A percentile compares a stretch with the other conserved stretches of the same genome.
Evolutionary conservation across 495 filamentous ascomycete species (phyloP).

Genomic region (Podospora pseudopauciseta): DNA sequence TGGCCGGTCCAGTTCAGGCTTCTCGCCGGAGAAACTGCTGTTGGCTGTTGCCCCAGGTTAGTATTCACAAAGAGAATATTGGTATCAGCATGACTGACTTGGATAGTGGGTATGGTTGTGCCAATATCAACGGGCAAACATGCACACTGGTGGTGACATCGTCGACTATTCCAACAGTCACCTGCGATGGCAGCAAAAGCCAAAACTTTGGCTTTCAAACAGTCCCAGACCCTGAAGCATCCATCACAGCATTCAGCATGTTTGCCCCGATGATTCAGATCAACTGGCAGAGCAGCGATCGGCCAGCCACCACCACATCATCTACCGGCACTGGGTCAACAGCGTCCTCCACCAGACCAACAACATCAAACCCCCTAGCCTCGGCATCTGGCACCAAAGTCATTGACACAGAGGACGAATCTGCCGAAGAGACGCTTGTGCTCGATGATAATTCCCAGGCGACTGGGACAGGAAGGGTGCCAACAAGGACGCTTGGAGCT

Average conservation of each 20-base stretch:
- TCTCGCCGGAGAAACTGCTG: constrained; percentile 31
- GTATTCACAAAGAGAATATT: neutral
- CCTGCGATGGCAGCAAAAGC: constrained; percentile 28
- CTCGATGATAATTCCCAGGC: constrained; percentile 13
- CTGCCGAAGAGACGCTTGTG: constrained; percentile 17
- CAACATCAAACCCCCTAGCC: neutral
- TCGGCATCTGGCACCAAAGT: constrained; percentile 12
- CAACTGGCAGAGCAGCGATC: constrained; percentile 35
- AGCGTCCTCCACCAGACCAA: constrained; percentile 3
- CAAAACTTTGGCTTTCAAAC: constrained; percentile 20
- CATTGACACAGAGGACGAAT: constrained; percentile 14
- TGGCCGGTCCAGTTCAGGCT: constrained; percentile 36
- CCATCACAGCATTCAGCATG: constrained; percentile 28
- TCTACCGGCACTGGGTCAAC: neutral
- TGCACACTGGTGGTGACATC: constrained; percentile 29
- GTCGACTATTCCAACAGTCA: constrained; percentile 26
- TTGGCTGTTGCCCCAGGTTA: constrained; percentile 38
- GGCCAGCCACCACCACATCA: constrained; percentile 1
- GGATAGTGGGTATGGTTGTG: constrained; percentile 32
- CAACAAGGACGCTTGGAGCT: neutral
- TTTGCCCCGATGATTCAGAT: constrained; percentile 38
- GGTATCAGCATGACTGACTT: neutral
- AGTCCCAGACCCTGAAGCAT: constrained; percentile 20
- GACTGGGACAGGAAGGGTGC: neutral
- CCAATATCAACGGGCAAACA: constrained; percentile 35